Evolutionary conservation across 345 rosid species (phyloP).

Genomic region (Gossypium thurberi): DNA sequence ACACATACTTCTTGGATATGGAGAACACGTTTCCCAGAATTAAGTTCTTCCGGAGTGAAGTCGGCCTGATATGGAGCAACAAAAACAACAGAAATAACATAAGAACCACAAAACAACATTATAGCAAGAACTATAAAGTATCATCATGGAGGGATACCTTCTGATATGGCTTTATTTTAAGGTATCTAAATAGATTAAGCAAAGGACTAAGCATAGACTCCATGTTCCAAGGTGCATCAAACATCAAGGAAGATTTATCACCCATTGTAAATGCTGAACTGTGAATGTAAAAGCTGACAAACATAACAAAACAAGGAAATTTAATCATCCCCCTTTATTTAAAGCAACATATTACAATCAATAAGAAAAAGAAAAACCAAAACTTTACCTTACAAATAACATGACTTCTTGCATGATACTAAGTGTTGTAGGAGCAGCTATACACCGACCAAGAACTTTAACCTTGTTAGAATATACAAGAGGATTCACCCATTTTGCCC

Average conservation of each 20-base stretch:
- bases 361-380: neutral
- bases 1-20: slow-evolving; percentile 17
- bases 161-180: slow-evolving; percentile 25
- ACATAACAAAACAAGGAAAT: neutral
- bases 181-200: slow-evolving; percentile 26
- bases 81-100: neutral
- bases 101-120: neutral
- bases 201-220: slow-evolving; percentile 28
- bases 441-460: slow-evolving; percentile 32
- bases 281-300: slow-evolving; percentile 35
- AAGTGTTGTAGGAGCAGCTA: slow-evolving; percentile 33
- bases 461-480: slow-evolving; percentile 30
- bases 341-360: neutral
- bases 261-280: slow-evolving; percentile 21
- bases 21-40: slow-evolving; percentile 25
- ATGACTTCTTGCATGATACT: slow-evolving; percentile 32
- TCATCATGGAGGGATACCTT: slow-evolving; percentile 17
- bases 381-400: slow-evolving; percentile 25
- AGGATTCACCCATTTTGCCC: slow-evolving; percentile 40
- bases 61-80: slow-evolving; percentile 24
- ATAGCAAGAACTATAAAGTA: neutral
- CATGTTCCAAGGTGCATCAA: slow-evolving; percentile 23
- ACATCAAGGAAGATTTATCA: slow-evolving; percentile 29
- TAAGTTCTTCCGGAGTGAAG: slow-evolving; percentile 32
- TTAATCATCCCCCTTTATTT: neutral